Percentiles rank a stretch among this genome's conserved stretches.
phyloP scores from a whole-genome alignment of 163 green algal genomes.

The Prototheca cutis region DNA sequence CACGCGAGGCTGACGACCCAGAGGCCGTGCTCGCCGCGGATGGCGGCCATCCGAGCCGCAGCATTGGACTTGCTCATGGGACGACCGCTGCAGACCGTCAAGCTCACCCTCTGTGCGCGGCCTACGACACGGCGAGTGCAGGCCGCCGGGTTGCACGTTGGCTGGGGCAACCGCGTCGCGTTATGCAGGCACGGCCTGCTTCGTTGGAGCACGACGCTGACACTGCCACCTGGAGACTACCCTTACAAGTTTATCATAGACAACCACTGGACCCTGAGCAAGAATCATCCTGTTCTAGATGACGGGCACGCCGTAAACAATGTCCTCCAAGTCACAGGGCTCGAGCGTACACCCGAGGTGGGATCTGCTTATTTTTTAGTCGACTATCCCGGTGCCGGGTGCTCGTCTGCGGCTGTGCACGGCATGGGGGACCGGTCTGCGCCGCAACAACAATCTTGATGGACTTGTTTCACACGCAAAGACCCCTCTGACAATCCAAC shows the following conservation, averaged over 20 bases:
- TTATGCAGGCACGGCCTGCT: conserved; percentile 41
- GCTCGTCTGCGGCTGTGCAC: background rate
- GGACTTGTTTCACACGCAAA: too few species aligned
- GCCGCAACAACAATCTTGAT: too few species aligned
- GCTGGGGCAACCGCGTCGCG: conserved; percentile 66
- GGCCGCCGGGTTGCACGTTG: conserved; percentile 82
- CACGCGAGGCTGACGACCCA: conserved; percentile 35
- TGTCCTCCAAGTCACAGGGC: background rate
- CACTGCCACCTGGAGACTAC: conserved; percentile 50
- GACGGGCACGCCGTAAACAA: background rate
- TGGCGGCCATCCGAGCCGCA: conserved; percentile 66
- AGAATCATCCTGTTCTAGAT: background rate
- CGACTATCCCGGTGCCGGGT: too few species aligned
- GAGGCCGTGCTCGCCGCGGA: conserved; percentile 45
- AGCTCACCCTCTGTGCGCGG: background rate
- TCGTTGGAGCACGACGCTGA: conserved; percentile 33
- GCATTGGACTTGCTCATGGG: conserved; percentile 75
- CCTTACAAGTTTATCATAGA: conserved; percentile 33
- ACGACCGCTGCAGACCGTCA: conserved; percentile 20
- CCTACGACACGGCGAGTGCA: conserved; percentile 16
- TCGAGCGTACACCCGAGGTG: background rate
- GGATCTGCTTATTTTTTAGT: background rate
- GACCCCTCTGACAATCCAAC: background rate
- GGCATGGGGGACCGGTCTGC: background rate
- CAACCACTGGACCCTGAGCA: background rate